phyloP scores from a whole-genome alignment of 805 yeast species.

The Jamesozyma lodderae region DNA sequence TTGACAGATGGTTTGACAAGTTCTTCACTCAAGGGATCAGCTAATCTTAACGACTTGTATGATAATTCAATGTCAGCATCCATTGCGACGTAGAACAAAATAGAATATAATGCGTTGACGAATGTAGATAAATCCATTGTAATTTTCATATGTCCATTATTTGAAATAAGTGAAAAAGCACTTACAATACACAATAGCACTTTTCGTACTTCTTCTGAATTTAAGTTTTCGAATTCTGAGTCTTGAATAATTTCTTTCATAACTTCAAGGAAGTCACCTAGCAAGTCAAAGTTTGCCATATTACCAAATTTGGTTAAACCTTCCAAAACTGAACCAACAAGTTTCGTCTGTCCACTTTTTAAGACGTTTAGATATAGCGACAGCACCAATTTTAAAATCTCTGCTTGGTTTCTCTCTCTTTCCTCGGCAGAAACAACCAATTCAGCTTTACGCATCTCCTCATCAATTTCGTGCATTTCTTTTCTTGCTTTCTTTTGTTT shows the following conservation, averaged over 20 bases:
- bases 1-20: constrained; percentile 62
- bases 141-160: constrained; percentile 62
- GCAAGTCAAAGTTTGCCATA: constrained; percentile 82
- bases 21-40: constrained; percentile 57
- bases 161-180: constrained; percentile 75
- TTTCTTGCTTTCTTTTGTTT: constrained; percentile 81
- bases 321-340: constrained; percentile 83
- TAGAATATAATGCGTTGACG: constrained; percentile 61
- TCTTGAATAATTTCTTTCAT: constrained; percentile 69
- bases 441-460: constrained; percentile 82
- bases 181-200: constrained; percentile 77
- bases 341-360: constrained; percentile 48
- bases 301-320: constrained; percentile 87
- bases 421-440: constrained; percentile 80
- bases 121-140: constrained; percentile 77
- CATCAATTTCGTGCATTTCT: constrained; percentile 79
- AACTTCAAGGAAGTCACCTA: constrained; percentile 89
- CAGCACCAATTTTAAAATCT: constrained; percentile 64
- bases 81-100: constrained; percentile 57
- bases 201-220: constrained; percentile 52
- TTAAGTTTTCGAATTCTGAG: constrained; percentile 38
- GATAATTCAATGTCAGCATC: constrained; percentile 84
- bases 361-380: constrained; percentile 70
- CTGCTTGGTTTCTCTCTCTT: constrained; percentile 77
- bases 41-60: constrained; percentile 67